Base-by-base conservation (phyloP, 495 filamentous ascomycete genomes). In the Staphylotrichum tortipilum region DNA sequence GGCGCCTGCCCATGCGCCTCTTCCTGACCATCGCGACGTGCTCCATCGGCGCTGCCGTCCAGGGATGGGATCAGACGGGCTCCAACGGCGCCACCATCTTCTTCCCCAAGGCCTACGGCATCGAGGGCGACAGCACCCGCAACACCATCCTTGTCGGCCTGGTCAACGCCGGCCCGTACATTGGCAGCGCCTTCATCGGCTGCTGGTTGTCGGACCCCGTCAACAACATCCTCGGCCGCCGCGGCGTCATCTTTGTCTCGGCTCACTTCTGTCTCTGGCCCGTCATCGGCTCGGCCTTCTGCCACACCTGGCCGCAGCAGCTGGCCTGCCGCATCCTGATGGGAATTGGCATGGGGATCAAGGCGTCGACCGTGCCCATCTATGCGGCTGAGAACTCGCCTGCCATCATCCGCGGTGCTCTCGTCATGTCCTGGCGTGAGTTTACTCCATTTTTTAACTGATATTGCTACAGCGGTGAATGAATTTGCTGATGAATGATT, bases 391-490 rank as follows among this genome's bases (percentile, higher is more conserved):
- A 94, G 57, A 88, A 83, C 61, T 71, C 77, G 10, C 88, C 88
- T 1, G 81, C 88, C 14, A 62, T 70, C 18, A 83, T 94, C 45
- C 76, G 88, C 55, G 88, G 88, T 39, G 84, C 78, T 7, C 66
- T 94, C n/a, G 83, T 87, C 31, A 91, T 94, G 86, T 77, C 70
- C 14, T 91, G 86, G 86, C 87, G 63, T 66, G 50, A 50, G 65
- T 66, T 5, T 14, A 12, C n/a, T n/a, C n/a, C n/a, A n/a, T n/a
- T n/a, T n/a, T n/a, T n/a, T n/a, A n/a, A n/a, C n/a, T n/a, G n/a
- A n/a, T n/a, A n/a, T n/a, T n/a, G n/a, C n/a, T n/a, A n/a, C n/a
- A n/a, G n/a, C n/a, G n/a, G n/a, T n/a, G n/a, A n/a, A n/a, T n/a
- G n/a, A n/a, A n/a, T n/a, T n/a, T n/a, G n/a, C n/a, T n/a, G n/a